Evolutionary conservation across 495 filamentous ascomycete genomes (phyloP), one percentile per base, ranked within the genome.

Genomic region (Aspergillus biplanus): DNA sequence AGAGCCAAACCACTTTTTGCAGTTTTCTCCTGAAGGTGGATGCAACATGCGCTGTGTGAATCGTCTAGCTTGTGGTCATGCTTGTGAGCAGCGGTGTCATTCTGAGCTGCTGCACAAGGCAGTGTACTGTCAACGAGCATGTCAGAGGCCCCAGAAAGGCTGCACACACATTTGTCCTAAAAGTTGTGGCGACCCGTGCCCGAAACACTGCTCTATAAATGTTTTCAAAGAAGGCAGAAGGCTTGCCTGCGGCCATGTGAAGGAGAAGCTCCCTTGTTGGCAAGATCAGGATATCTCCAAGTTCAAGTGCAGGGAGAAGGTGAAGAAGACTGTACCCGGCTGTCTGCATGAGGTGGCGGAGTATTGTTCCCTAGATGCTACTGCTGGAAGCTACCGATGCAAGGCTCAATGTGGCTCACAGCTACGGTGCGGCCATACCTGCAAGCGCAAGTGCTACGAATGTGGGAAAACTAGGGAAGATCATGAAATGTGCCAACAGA

Each of bases 11-110:
- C 80, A 93, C 66, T 93, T 95, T 65, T 58, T 68, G 5, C 71
- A 69, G 2, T 66, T 84, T 31, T 77, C 87, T 2, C 91, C 91
- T 0, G 91, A 94, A 70, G 90, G 89, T 48, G 91, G 91, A 6
- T 95, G 91, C 65, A 69, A 72, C 59, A 70, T 82, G 16, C 78
- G 65, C 13, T 96, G 92, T 63, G 78, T 74, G 6, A 74, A 80
- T 56, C 77, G 87, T 35, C 80, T 93, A n/a, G 34, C 56, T 0
- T 94, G 92, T 66, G 92, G 92, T 0, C 91, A 95, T 76, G 68
- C 81, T 0, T 96, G 92, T 68, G 68, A 74, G 21, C 83, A 82
- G 34, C 86, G 83, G 67, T 94, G 91, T 65, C 92, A 96, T 75
- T 87, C 90, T 0, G 71, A 85, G 5, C 33, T 79, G 2, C 73